Conservation (phyloP, 805 yeast species). For the Starmerella ratchasimensis region DNA sequence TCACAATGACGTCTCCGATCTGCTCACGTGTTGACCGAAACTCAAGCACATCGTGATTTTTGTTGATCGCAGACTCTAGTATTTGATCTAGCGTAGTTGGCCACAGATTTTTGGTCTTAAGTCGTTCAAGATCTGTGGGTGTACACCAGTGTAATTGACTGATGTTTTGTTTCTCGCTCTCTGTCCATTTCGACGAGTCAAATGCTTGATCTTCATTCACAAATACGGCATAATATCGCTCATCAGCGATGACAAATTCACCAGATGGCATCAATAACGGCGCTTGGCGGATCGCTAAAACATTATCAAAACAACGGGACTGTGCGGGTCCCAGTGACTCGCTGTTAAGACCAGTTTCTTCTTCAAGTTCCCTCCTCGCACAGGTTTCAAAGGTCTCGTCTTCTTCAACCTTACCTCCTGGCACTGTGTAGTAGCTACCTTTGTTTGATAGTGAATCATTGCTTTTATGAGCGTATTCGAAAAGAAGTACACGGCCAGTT, state of each 20-base stretch:
- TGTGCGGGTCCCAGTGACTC: too few species aligned
- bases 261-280: constrained; percentile 14
- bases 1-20: constrained; percentile 12
- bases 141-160: constrained; percentile 10
- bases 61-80: constrained; percentile 2
- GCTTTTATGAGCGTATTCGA: constrained; percentile 12
- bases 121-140: constrained; percentile 5
- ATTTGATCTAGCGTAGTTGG: constrained; percentile 13
- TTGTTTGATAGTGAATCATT: constrained; percentile 11
- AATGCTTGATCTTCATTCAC: constrained; percentile 2
- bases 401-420: constrained; percentile 13
- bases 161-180: constrained; percentile 9
- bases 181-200: constrained; percentile 12
- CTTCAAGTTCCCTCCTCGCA: constrained; percentile 16
- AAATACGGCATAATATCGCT: constrained; percentile 12
- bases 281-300: constrained; percentile 14
- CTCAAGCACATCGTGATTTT: background rate
- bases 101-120: constrained; percentile 12
- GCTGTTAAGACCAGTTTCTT: constrained; percentile 16
- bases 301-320: background rate
- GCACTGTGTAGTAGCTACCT: constrained; percentile 16
- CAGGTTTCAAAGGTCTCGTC: constrained; percentile 13
- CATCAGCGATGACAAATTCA: constrained; percentile 14
- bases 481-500: constrained; percentile 8
- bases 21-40: constrained; percentile 10